Base-by-base conservation (phyloP, 1,284 basidiomycete genomes). In the Ustilago vetiveriae region DNA sequence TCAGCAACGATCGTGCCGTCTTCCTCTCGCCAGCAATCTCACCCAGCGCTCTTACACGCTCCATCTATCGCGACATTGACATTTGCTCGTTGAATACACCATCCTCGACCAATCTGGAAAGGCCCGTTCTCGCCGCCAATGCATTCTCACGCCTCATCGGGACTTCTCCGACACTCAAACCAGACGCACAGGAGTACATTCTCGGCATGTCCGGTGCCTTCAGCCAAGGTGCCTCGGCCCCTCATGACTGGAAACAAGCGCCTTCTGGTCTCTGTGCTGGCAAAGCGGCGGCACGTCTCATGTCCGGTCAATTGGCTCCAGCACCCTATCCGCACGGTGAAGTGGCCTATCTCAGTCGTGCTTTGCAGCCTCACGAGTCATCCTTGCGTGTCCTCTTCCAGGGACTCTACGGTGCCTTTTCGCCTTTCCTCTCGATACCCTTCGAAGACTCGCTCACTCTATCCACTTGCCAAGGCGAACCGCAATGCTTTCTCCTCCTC, bases 141-240 rank as follows among this genome's bases (percentile, higher is more conserved):
- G 51, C 66, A 19, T 29, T 70, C 24, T 58, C 66, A 6, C 33
- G 60, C n/a, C 52, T 70, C 43, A 64, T 70, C 26, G 66, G 60
- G 13, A 10, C 36, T n/a, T 22, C 30, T 14, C 48, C 66, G 1
- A 47, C 55, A 0, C 48, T 70, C 35, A 59, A 64, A 19, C 39
- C n/a, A 5, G 48, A 56, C 3, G 66, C 66, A 2, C 60, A 53
- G 22, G 35, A 55, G n/a, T 60, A 49, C 49, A 42, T 70, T 24
- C 51, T 64, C 39, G 26, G 30, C 2, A 21, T 46, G 8, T 59
- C 56, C 2, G 60, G 60, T 0, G 66, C 56, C 16, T 54, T 53
- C n/a, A 40, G 42, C 11, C 36, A 41, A 19, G 40, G 35, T 11
- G 45, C 30, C 1, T 10, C 48, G 2, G 6, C 21, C 14, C 35